Conservation (phyloP, 192 early-diverging fungal genomes). For the Backusella tuberculispora region DNA sequence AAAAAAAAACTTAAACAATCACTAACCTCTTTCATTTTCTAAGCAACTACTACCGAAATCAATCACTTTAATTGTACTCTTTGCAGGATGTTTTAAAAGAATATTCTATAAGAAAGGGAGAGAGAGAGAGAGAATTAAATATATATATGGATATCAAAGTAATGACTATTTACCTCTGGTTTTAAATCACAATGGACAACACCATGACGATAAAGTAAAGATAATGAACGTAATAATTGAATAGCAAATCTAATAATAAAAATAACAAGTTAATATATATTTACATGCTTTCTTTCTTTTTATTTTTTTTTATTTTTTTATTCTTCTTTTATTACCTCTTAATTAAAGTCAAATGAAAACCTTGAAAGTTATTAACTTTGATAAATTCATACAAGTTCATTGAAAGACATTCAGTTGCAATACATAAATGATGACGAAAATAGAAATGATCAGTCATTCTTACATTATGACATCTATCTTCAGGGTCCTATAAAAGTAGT, state of each 20-base stretch:
- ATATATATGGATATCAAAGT: neutral
- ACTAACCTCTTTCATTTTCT: conserved; percentile 72
- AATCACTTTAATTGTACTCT: conserved; percentile 91
- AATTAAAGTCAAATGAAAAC: conserved; percentile 79
- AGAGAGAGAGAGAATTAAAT: conserved; percentile 30
- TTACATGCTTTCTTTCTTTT: too few relatives aligned
- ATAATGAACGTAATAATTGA: conserved; percentile 86
- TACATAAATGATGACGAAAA: conserved; percentile 95
- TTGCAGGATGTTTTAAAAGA: conserved; percentile 72
- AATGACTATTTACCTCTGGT: conserved; percentile 77
- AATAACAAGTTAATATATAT: conserved; percentile 22
- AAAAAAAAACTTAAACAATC: neutral
- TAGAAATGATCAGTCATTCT: conserved; percentile 93
- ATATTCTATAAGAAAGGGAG: conserved; percentile 63
- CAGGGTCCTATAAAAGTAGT: conserved; percentile 67
- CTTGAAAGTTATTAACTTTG: conserved; percentile 89
- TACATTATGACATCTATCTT: conserved; percentile 77
- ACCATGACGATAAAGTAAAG: conserved; percentile 68
- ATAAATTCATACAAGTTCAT: conserved; percentile 98
- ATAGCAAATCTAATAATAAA: conserved; percentile 69
- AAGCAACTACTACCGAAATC: conserved; percentile 95
- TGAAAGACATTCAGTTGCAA: conserved; percentile 91
- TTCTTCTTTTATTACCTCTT: conserved; percentile 51
- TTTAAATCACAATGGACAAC: conserved; percentile 98
- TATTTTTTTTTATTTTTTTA: too few relatives aligned